Percentiles rank a stretch among this genome's conserved stretches.
These are phyloP conservation scores for Rhododendron williamsianum DNA, from an alignment of 148 eudicot species.

Conservation along the genomic window DNA sequence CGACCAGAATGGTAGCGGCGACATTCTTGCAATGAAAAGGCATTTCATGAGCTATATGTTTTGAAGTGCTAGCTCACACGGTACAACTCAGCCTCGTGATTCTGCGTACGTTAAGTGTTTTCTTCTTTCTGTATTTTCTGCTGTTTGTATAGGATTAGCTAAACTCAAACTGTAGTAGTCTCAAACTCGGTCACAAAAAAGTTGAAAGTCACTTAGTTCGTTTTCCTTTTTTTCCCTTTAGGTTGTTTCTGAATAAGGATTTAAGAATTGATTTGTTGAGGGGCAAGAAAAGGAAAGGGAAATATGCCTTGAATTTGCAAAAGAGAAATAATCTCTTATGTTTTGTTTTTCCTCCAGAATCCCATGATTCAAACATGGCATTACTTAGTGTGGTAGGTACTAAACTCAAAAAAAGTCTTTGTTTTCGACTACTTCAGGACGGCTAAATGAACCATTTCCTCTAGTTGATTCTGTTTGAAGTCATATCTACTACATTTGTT, in stretches of 20 bases:
- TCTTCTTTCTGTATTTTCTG: neutral
- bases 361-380: neutral
- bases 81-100: neutral
- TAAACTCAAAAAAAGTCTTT: neutral
- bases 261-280: neutral
- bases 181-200: neutral
- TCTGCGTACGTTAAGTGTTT: neutral
- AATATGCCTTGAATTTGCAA: neutral
- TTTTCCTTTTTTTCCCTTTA: neutral
- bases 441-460: neutral
- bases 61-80: neutral
- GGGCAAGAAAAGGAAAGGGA: neutral
- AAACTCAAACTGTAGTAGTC: neutral
- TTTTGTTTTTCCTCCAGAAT: neutral
- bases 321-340: neutral
- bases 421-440: neutral
- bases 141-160: neutral
- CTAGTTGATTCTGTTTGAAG: neutral
- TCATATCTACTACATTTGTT: neutral
- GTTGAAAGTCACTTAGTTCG: neutral
- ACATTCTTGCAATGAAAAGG: neutral
- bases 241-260: neutral
- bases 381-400: neutral
- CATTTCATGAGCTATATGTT: neutral
- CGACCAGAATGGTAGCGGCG: neutral